Evolutionary conservation across 345 rosid genomes (phyloP).

Genomic region (Camelina sativa): DNA sequence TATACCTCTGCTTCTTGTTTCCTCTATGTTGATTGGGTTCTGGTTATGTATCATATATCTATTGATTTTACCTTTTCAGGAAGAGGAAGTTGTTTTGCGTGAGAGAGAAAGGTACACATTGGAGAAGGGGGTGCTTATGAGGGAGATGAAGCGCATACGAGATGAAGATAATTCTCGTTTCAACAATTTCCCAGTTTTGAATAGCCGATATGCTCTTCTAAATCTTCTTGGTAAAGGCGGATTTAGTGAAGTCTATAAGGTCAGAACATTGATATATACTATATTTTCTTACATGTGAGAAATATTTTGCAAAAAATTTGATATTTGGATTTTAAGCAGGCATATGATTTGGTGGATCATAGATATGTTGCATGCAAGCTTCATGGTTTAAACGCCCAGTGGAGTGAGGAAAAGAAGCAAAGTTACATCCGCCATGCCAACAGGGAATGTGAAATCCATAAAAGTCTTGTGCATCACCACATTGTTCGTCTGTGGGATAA

Average conservation of each 20-base stretch:
- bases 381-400: conserved; percentile 96
- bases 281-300: conserved; percentile 31
- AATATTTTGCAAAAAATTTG: conserved; percentile 61
- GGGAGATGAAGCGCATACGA: conserved; percentile 96
- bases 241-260: conserved; percentile 99
- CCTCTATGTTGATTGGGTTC: conserved; percentile 15
- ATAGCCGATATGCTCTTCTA: conserved; percentile 83
- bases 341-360: conserved; percentile 95
- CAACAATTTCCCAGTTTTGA: conserved; percentile 92
- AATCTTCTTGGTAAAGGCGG: conserved; percentile 99
- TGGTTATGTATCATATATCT: conserved; percentile 12
- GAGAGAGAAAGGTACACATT: conserved; percentile 98
- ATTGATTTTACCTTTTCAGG: conserved; percentile 55
- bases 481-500: conserved; percentile 99
- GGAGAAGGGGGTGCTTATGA: conserved; percentile 95
- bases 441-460: conserved; percentile 95
- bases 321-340: conserved; percentile 85
- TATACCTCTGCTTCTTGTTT: conserved; percentile 25
- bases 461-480: conserved; percentile 95
- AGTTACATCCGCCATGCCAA: conserved; percentile 96
- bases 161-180: conserved; percentile 99
- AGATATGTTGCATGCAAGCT: conserved; percentile 98
- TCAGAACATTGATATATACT: conserved; percentile 51
- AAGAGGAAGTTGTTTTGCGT: conserved; percentile 85
- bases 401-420: conserved; percentile 99